Evolutionary conservation across 2,329 filamentous ascomycete genomes (phyloP).

Genomic region (Dactylellina parvicollis): DNA sequence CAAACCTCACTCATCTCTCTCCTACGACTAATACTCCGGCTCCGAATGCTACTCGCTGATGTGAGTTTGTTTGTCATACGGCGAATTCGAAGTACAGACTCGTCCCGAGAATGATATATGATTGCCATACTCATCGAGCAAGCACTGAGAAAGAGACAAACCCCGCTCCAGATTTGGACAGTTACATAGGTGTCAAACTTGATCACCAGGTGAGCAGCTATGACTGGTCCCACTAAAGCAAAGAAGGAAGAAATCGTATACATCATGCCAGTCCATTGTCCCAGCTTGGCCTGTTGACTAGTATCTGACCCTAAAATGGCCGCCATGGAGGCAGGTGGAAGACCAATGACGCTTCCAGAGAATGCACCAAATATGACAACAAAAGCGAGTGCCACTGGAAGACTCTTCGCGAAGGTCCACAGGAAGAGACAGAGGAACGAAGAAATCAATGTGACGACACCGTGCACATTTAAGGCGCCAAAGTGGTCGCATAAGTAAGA

Average conservation of each 20-base stretch:
- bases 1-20: slow-evolving; percentile 32
- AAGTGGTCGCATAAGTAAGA: slow-evolving; percentile 50
- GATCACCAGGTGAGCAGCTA: slow-evolving; percentile 39
- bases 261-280: slow-evolving; percentile 53
- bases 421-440: slow-evolving; percentile 45
- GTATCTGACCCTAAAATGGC: slow-evolving; percentile 35
- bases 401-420: slow-evolving; percentile 39
- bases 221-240: slow-evolving; percentile 31
- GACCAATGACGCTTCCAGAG: slow-evolving; percentile 47
- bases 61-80: slow-evolving; percentile 32
- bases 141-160: slow-evolving; percentile 40
- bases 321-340: slow-evolving; percentile 46
- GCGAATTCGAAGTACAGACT: slow-evolving; percentile 13
- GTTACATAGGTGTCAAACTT: slow-evolving; percentile 35
- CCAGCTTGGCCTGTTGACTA: slow-evolving; percentile 33
- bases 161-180: slow-evolving; percentile 41
- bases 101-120: slow-evolving; percentile 38
- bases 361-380: slow-evolving; percentile 49
- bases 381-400: slow-evolving; percentile 28
- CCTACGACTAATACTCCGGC: slow-evolving; percentile 32
- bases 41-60: slow-evolving; percentile 27
- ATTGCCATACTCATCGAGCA: slow-evolving; percentile 33
- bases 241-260: slow-evolving; percentile 49
- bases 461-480: slow-evolving; percentile 45
- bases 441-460: slow-evolving; percentile 29